phyloP scores from a whole-genome alignment of 768 basidiomycete genomes.

The Collybiopsis luxurians region DNA sequence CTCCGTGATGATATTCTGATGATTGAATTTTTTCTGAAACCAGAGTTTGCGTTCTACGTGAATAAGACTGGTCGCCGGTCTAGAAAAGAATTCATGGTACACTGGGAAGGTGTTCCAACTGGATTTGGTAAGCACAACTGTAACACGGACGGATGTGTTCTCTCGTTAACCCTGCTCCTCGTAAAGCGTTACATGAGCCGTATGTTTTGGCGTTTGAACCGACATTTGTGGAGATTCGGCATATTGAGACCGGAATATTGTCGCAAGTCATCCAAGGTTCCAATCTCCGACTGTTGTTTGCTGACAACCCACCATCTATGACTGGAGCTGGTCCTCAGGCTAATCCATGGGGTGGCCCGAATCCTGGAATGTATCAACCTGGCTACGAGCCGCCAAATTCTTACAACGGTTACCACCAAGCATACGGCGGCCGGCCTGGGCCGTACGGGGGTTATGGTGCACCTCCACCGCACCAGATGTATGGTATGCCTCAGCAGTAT shows the following conservation, averaged over 20 bases:
- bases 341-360: constrained; percentile 24
- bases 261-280: constrained; percentile 95
- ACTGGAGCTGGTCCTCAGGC: constrained; percentile 41
- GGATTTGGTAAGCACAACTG: constrained; percentile 81
- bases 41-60: constrained; percentile 99
- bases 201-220: constrained; percentile 97
- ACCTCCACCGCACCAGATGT: constrained; percentile 22
- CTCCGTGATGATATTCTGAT: background rate
- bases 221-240: constrained; percentile 93
- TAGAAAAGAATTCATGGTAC: constrained; percentile 87
- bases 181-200: constrained; percentile 87
- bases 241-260: constrained; percentile 89
- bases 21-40: background rate
- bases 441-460: constrained; percentile 31
- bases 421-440: constrained; percentile 12
- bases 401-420: constrained; percentile 3
- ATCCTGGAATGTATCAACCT: constrained; percentile 16
- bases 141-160: background rate
- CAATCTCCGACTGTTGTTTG: constrained; percentile 86
- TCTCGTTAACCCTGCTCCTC: background rate
- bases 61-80: constrained; percentile 95
- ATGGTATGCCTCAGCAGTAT: constrained; percentile 40
- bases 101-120: constrained; percentile 95
- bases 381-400: constrained; percentile 17
- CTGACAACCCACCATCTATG: constrained; percentile 87